Evolutionary conservation across 768 basidiomycete genomes (phyloP), one percentile per base, ranked within the genome.

Genomic region (Nevesoporus exiguus): DNA sequence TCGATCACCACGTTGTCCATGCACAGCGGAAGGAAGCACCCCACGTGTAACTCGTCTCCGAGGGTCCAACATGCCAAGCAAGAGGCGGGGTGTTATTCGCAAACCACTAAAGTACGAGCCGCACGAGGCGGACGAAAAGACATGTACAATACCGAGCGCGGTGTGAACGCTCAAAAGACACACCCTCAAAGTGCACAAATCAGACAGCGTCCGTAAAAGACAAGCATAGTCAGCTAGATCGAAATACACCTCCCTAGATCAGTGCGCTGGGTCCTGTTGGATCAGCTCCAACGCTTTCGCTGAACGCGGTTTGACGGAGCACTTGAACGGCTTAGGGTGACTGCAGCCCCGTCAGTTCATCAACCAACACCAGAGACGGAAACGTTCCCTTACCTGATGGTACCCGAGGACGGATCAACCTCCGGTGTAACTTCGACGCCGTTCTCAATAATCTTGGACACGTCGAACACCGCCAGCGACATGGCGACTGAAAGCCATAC

Each of bases 311-410:
- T 72, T 80, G 58, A 86, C 76, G 19, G 73, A 66, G 59, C 84
- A 85, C 59, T 78, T 77, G 72, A 82, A 86, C 17, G 84, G 79
- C 58, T 78, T 80, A 5, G 83, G 84, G 58, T 84, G 84, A 62
- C 84, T 75, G 49, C 10, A 33, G 2, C 5, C 30, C 7, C 45
- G 8, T 67, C 36, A 63, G 50, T 15, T 13, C 21, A 24, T 25
- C 5, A 2, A 30, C 29, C 21, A 13, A 37, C 30, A 37, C 36
- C 7, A 6, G 5, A 9, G 46, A 40, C 33, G 33, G 10, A 5
- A 29, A 46, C 14, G 22, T 8, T 7, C 25, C 15, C 49, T 63
- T 59, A 79, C 84, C 84, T 86, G 59, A 86, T 86, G 0, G 84
- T 83, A 19, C 84, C 84, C 11, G 78, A 77, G 11, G 82, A 83